These are phyloP conservation scores for Tulasnella sp. DNA, from an alignment of 768 basidiomycete genomes.

Conservation along the genomic window DNA sequence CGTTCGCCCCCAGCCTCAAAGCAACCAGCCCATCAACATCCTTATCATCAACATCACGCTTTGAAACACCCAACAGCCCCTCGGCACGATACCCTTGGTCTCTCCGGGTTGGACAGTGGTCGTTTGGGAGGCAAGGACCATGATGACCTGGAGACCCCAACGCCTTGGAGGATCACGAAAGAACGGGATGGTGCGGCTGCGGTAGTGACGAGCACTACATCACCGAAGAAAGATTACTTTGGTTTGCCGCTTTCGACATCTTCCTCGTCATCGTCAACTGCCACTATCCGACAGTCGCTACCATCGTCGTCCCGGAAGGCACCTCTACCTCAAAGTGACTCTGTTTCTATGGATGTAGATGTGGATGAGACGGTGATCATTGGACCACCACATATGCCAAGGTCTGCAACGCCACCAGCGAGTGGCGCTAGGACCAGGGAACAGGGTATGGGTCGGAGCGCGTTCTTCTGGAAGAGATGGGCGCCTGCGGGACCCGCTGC, in stretches of 20 bases:
- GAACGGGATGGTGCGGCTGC: neutral
- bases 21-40: neutral
- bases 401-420: neutral
- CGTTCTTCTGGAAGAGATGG: conserved; percentile 10
- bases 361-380: conserved; percentile 4
- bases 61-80: neutral
- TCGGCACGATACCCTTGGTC: neutral
- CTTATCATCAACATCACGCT: neutral
- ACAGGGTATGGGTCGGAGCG: conserved; percentile 10
- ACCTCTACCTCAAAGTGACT: neutral
- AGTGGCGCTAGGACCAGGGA: neutral
- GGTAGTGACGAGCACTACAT: neutral
- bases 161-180: neutral
- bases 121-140: neutral
- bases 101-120: neutral
- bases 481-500: neutral
- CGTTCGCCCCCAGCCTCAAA: neutral
- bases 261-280: neutral
- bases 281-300: neutral
- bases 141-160: conserved; percentile 6
- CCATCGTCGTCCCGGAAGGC: neutral
- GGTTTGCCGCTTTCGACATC: neutral
- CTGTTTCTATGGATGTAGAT: neutral
- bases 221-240: conserved; percentile 7
- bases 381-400: neutral